These are phyloP conservation scores for Phytophthora sansomeana DNA, from an alignment of 352 stramenopile genomes.

Conservation along the genomic window DNA sequence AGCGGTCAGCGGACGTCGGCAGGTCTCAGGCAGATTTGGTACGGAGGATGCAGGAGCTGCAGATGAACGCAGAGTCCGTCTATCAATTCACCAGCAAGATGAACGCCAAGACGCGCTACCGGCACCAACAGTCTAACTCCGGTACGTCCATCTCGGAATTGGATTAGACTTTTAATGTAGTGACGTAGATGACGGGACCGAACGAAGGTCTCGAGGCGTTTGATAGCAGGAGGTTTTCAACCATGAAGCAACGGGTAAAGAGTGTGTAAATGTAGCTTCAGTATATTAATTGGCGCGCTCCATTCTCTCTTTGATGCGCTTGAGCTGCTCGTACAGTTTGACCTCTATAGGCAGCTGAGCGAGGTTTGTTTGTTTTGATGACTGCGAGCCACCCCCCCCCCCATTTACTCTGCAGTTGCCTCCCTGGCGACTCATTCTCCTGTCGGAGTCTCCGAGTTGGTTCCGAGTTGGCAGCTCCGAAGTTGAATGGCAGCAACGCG, in stretches of 20 bases:
- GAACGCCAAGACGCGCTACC: constrained; percentile 31
- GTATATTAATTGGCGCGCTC: background rate
- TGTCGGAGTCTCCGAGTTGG: background rate
- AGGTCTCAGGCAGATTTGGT: constrained; percentile 38
- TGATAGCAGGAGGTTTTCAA: background rate
- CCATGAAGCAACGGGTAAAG: background rate
- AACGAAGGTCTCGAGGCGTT: constrained; percentile 14
- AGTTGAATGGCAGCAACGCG: background rate
- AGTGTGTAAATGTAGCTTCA: background rate
- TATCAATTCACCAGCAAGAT: constrained; percentile 67
- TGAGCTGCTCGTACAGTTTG: constrained; percentile 1
- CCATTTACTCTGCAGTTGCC: background rate
- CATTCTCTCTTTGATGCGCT: background rate
- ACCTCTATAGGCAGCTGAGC: background rate
- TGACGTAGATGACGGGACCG: background rate
- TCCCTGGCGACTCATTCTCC: background rate
- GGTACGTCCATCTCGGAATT: constrained; percentile 36
- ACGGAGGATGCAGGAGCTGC: constrained; percentile 63
- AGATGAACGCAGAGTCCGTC: constrained; percentile 62
- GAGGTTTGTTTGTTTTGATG: background rate
- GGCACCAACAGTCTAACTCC: constrained; percentile 21
- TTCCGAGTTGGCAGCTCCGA: background rate
- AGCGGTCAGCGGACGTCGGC: background rate
- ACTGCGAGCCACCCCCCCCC: background rate
- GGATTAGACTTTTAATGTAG: constrained; percentile 24